These are phyloP conservation scores for Penicillium sp. DNA, from an alignment of 2,329 filamentous ascomycete genomes.

Conservation along the genomic window DNA sequence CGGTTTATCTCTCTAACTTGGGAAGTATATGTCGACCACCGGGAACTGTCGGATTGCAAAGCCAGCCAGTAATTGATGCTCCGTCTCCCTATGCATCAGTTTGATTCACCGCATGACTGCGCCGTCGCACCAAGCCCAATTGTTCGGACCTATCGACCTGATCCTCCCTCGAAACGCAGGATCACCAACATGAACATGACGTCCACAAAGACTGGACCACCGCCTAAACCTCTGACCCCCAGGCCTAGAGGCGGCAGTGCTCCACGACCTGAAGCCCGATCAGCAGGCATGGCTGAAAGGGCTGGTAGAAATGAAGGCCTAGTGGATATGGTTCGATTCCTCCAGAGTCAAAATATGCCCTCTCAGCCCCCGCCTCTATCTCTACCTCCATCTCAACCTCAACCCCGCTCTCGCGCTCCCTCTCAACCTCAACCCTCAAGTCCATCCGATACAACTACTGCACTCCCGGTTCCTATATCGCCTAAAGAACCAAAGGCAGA, in stretches of 20 bases:
- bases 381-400: conserved; percentile 11
- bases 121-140: conserved; percentile 35
- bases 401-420: not conserved
- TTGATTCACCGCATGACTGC: conserved; percentile 24
- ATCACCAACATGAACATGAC: conserved; percentile 29
- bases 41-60: conserved; percentile 16
- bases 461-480: conserved; percentile 25
- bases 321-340: conserved; percentile 37
- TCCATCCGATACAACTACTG: conserved; percentile 23
- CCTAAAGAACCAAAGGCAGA: conserved; percentile 8
- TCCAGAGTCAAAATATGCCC: conserved; percentile 30
- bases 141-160: conserved; percentile 34
- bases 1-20: conserved; percentile 9
- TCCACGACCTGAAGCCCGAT: conserved; percentile 26
- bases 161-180: conserved; percentile 26
- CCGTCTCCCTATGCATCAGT: conserved; percentile 30
- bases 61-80: conserved; percentile 18
- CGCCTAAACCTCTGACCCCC: conserved; percentile 12
- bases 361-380: conserved; percentile 7
- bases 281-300: conserved; percentile 31
- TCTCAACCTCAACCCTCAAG: conserved; percentile 5
- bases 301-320: conserved; percentile 32
- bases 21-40: conserved; percentile 5
- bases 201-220: conserved; percentile 7
- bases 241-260: conserved; percentile 8